Percentiles rank a stretch among this genome's conserved stretches.
Conservation (phyloP, 2,329 filamentous ascomycete genomes). For the Cyclaneusma minus region DNA sequence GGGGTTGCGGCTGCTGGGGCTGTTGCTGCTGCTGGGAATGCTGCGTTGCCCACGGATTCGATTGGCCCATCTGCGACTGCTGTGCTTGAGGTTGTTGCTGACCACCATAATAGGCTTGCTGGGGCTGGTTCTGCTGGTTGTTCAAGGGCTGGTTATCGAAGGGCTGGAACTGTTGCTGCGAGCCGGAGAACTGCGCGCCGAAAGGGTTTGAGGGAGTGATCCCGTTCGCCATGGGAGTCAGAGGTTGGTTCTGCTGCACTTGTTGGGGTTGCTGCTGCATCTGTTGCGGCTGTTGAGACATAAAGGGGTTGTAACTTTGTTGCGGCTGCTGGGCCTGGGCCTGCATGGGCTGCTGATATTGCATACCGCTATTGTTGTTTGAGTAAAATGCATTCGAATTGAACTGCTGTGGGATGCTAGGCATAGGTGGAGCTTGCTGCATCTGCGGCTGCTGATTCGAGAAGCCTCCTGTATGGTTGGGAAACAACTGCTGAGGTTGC, state of each 20-base stretch:
- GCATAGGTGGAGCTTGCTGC: conserved; percentile 7
- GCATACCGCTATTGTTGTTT: no score
- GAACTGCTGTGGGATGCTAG: not conserved
- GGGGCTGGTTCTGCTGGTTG: conserved; percentile 18
- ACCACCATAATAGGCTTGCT: conserved; percentile 25
- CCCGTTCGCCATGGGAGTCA: conserved; percentile 2
- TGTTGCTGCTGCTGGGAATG: conserved; percentile 22
- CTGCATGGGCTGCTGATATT: no score
- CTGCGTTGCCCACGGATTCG: conserved; percentile 12
- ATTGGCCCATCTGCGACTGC: no score
- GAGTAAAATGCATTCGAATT: not conserved
- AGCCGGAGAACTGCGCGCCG: not conserved
- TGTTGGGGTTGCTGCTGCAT: conserved; percentile 5
- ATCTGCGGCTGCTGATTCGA: conserved; percentile 9
- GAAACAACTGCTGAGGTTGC: conserved; percentile 45
- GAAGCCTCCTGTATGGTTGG: conserved; percentile 58
- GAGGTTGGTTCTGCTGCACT: conserved; percentile 1
- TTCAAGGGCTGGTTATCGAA: no score
- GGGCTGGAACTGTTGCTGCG: conserved; percentile 1
- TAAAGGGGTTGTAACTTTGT: conserved; percentile 14
- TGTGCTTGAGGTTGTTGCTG: conserved; percentile 15
- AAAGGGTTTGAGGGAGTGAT: not conserved
- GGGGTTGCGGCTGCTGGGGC: conserved; percentile 19
- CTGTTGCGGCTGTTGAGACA: conserved; percentile 12
- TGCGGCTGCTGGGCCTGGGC: conserved; percentile 2